Percentiles rank a stretch among this genome's conserved stretches.
These are phyloP conservation scores for Termitomyces sp. DNA, from an alignment of 768 basidiomycete genomes.

Conservation along the genomic window DNA sequence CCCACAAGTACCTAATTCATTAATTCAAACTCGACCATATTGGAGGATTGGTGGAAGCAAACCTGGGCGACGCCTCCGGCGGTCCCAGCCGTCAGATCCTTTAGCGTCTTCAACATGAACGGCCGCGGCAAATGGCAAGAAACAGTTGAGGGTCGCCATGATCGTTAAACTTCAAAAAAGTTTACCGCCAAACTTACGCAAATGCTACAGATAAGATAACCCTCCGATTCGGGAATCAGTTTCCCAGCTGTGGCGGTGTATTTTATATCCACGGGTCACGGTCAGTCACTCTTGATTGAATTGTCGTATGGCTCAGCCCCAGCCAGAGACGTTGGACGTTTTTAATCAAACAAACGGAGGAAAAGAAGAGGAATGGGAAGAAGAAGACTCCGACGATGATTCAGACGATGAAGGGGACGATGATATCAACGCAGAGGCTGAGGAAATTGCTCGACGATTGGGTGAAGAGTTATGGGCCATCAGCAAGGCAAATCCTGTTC, in stretches of 20 bases:
- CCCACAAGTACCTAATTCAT: constrained; percentile 70
- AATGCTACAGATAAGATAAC: constrained; percentile 26
- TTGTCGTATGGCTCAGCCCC: constrained; percentile 1
- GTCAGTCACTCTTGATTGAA: neutral
- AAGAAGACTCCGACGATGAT: constrained; percentile 34
- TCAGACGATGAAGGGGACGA: constrained; percentile 55
- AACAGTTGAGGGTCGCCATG: constrained; percentile 4
- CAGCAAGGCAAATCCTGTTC: constrained; percentile 49
- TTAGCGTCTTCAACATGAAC: constrained; percentile 61
- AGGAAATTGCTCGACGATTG: constrained; percentile 66
- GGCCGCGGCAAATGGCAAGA: neutral
- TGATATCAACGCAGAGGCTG: constrained; percentile 62
- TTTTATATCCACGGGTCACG: neutral
- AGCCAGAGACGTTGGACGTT: constrained; percentile 2
- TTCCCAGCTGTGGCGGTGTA: constrained; percentile 5
- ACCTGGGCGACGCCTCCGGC: constrained; percentile 90
- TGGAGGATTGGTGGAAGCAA: constrained; percentile 7
- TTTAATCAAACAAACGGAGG: constrained; percentile 5
- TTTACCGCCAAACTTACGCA: constrained; percentile 23
- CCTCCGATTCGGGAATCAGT: constrained; percentile 2
- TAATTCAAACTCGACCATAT: constrained; percentile 12
- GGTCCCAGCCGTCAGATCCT: constrained; percentile 87
- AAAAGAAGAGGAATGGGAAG: constrained; percentile 33
- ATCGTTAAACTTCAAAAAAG: constrained; percentile 11
- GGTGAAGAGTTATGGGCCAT: constrained; percentile 80